Base-by-base conservation (phyloP, 2,329 filamentous ascomycete genomes). In the Cylindrodendrum hubeiense region DNA sequence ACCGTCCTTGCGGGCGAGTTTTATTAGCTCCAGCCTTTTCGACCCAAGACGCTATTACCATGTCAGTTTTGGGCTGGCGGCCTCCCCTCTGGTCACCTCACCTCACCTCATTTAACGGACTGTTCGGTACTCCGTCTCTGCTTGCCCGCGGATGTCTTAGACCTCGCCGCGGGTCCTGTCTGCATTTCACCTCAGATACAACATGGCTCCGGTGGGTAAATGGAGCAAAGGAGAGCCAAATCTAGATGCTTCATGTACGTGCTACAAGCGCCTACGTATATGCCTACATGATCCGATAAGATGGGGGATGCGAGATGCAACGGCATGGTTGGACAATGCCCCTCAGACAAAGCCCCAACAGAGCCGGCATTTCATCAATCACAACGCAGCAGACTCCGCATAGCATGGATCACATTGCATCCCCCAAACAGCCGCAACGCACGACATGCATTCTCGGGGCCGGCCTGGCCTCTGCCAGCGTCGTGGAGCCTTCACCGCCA, bases 401-500 rank as follows among this genome's bases (percentile, higher is more conserved):
- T 28, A 21, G 59, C 67, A 63, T 64, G 39, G 60, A 58, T 63
- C 34, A 41, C 47, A 59, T 63, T 60, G 52, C 65, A 56, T 47
- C 56, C 39, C 30, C 46, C 37, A 47, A 55, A 53, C 57, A 46
- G 51, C 54, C 49, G 49, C 60, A 66, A 63, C 65, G 67, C 67
- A 67, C 51, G 65, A 68, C 67, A 68, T 68, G 65, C 57, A 55
- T 44, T 47, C 46, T 10, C 50, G 24, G 12, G 24, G 19, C 41
- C 7, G 13, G 17, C 2, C 53, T 24, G 9, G 22, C 17, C 54
- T 39, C 15, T 19, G 54, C 26, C 19, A 22, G 49, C 28, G n/a
- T 30, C 47, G 26, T 30, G 47, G 24, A 63, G 19, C 39, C 55
- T 65, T 68, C 66, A 73, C 69, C 71, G 71, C 71, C 71, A 72